Percentiles rank a stretch among this genome's conserved stretches.
phyloP scores from a whole-genome alignment of 2,329 filamentous ascomycete genomes.

The Aureobasidium sp. region DNA sequence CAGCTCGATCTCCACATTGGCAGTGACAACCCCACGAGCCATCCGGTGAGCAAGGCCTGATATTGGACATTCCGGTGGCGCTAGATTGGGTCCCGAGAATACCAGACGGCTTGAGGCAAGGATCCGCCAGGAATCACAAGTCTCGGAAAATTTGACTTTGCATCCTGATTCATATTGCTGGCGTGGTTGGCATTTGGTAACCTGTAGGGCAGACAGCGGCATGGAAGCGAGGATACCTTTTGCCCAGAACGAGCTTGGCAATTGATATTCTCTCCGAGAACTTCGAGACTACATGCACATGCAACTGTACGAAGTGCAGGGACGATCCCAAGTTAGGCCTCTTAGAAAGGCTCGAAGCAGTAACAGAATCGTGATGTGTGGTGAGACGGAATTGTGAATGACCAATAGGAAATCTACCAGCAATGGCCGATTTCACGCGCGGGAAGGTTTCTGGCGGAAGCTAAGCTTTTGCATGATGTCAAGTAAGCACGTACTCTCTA shows the following conservation, averaged over 20 bases:
- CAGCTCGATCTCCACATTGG: conserved; percentile 10
- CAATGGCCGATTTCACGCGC: conserved; percentile 3
- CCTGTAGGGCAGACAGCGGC: not conserved
- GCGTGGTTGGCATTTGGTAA: not conserved
- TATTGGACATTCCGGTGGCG: conserved; percentile 11
- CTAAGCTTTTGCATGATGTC: conserved; percentile 8
- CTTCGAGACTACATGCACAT: not conserved
- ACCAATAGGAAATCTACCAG: conserved; percentile 2
- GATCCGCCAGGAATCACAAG: not conserved
- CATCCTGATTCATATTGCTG: not conserved
- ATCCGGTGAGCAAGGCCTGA: conserved; percentile 4
- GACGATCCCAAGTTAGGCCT: not conserved
- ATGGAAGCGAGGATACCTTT: not conserved
- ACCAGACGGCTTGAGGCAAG: conserved; percentile 8
- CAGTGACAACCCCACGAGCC: not conserved
- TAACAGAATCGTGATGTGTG: not conserved
- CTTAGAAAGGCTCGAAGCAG: not conserved
- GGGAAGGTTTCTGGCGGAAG: not conserved
- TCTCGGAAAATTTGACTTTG: conserved; percentile 7
- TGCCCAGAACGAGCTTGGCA: not conserved
- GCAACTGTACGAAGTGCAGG: not conserved
- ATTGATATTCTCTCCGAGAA: not conserved
- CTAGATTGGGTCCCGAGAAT: not conserved
- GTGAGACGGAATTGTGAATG: not conserved
- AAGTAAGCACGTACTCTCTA: conserved; percentile 10